Base-by-base conservation (phyloP, 1,139 yeast species). In the Lodderomyces beijingensis region DNA sequence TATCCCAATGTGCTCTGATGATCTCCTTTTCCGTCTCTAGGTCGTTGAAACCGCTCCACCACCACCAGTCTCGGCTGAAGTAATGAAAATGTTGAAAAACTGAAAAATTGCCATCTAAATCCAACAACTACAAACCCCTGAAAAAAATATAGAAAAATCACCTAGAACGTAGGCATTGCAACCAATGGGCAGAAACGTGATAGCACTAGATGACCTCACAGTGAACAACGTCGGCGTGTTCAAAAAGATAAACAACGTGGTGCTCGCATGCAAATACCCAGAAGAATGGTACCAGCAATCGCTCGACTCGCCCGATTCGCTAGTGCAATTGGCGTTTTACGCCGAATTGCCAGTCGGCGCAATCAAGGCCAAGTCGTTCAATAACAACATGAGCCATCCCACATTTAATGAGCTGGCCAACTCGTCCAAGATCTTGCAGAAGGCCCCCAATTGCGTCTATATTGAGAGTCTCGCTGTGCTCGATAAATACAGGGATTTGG, bases 261-360 rank as follows among this genome's bases (percentile, higher is more conserved):
- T 55, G 4, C 55, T 72, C 17, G 77, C 78, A 4, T 56, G 67
- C 0, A 40, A 46, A 2, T 75, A 68, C 43, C 51, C 70, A 1
- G 67, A 67, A 1, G 51, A 55, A 8, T 76, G 77, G 67, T 70
- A 74, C 41, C 43, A 60, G 13, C 62, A 60, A 16, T 52, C 70
- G 8, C 50, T 65, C 14, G 57, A 63, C 6, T 25, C 53, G 1
- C 14, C 40, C 5, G 62, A 57, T 33, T 63, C 57, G 36, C 50
- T 65, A 24, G 61, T 55, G 17, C 58, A 59, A 41, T 43, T 69
- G 37, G 85, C 80, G 2, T 79, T 57, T 53, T 76, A 66, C 49
- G 68, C 78, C 11, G 87, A 78, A 43, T 60, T 77, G 10, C 85
- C 93, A 9, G 87, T 85, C 4, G 95, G 89, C 3, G 80, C 78